Conservation (phyloP, 2,329 filamentous ascomycete species). For the Aspergillus unguis region DNA sequence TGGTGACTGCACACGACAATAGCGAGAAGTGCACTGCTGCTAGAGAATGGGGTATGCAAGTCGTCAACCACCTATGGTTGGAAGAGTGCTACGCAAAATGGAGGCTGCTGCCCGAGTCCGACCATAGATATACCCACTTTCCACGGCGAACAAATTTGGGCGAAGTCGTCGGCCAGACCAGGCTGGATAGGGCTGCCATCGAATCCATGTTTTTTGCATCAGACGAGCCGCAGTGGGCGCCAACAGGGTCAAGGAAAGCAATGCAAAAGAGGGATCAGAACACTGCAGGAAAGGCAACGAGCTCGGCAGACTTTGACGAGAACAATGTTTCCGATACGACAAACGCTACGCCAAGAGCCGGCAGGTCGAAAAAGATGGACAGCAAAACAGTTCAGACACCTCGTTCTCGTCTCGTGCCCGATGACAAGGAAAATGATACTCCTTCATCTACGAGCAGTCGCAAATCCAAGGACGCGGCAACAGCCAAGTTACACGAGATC, state of each 20-base stretch:
- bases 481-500: slow-evolving; percentile 70
- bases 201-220: slow-evolving; percentile 65
- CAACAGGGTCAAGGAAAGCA: slow-evolving; percentile 21
- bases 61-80: slow-evolving; percentile 94
- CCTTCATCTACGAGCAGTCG: slow-evolving; percentile 73
- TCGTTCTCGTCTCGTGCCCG: slow-evolving; percentile 49
- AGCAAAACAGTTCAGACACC: slow-evolving; percentile 51
- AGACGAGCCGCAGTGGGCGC: slow-evolving; percentile 23
- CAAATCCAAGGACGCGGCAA: slow-evolving; percentile 82
- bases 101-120: slow-evolving; percentile 67
- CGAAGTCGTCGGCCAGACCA: slow-evolving; percentile 87
- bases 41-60: slow-evolving; percentile 83
- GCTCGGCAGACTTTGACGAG: slow-evolving; percentile 20
- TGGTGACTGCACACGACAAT: slow-evolving; percentile 82
- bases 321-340: slow-evolving; percentile 17
- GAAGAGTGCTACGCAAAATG: slow-evolving; percentile 96
- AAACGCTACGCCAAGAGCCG: slow-evolving; percentile 26
- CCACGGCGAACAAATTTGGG: slow-evolving; percentile 85
- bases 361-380: slow-evolving; percentile 30
- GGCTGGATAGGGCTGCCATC: slow-evolving; percentile 68
- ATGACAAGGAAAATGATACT: slow-evolving; percentile 79
- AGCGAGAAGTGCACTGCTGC: slow-evolving; percentile 95
- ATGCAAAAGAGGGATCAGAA: slow-evolving; percentile 40
- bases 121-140: slow-evolving; percentile 78
- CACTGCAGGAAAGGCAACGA: slow-evolving; percentile 16